Evolutionary conservation across 2,329 filamentous ascomycete genomes (phyloP), one percentile per base, ranked within the genome.

Genomic region (Metarhizium brunneum): DNA sequence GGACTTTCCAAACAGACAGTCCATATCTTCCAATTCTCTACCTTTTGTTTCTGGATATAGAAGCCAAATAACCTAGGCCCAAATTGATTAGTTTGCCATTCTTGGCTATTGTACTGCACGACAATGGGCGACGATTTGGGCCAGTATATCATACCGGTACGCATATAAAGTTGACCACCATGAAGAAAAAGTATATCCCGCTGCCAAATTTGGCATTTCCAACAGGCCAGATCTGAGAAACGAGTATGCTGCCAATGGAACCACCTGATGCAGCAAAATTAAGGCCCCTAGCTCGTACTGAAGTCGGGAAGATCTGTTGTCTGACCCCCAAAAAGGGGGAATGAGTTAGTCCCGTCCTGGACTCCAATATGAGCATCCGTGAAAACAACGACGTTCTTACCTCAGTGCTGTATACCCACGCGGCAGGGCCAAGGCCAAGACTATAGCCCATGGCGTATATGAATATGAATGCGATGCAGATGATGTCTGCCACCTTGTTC

Each of bases 321-420:
- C 25, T 25, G 43, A 29, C 13, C 11, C 38, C 11, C 38, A 11
- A 40, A 40, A 16, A 16, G 14, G 13, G 14, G 14, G 5, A 16
- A 16, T 2, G 38, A 16, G 38, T 40, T 16, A 40, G 38, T 40
- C 38, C 13, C 38, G 8, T 5, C 38, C 14, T 40, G 7, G 38
- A 40, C 14, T 40, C 14, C 10, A 16, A 16, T 11, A 16, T 4
- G 38, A 40, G 42, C n/a, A 16, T 6, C 16, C 42, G 42, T 35
- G 32, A 35, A 7, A 35, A 11, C 2, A 11, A 35, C 32, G 32
- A 35, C 7, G 6, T 35, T 52, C 66, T 29, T 58, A 80, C 77
- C 69, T 84, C 80, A 0, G 79, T 75, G n/a, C 78, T 77, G 58
- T 83, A 83, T 0, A 83, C 78, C 80, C 80, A 84, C 0, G 79